Evolutionary conservation across 306 rosid species (phyloP).

Genomic region (Trichosanthes truncata): DNA sequence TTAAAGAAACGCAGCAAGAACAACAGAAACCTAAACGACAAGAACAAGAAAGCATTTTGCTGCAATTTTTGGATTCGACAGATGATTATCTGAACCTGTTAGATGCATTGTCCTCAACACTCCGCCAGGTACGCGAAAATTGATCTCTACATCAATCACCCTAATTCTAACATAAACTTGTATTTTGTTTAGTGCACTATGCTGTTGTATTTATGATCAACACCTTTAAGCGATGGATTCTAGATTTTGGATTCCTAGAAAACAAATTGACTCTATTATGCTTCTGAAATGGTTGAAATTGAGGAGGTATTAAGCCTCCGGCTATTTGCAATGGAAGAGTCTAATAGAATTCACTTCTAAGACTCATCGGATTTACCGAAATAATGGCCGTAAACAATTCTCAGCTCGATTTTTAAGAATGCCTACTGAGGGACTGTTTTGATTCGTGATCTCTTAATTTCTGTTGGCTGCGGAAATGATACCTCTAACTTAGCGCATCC

Average conservation of each 20-base stretch:
- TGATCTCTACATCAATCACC: not conserved
- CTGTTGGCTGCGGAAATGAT: not conserved
- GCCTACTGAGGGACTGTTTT: not conserved
- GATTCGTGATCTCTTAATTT: not conserved
- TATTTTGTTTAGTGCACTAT: not conserved
- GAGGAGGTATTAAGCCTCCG: not conserved
- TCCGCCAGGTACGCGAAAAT: slow-evolving; percentile 43
- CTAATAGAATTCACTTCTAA: not conserved
- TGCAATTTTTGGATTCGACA: slow-evolving; percentile 63
- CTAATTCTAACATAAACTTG: not conserved
- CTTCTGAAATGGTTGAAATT: not conserved
- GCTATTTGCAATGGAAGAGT: not conserved
- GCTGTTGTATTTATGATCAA: not conserved
- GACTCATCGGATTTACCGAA: not conserved
- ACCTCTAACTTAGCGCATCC: not conserved
- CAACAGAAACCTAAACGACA: not conserved
- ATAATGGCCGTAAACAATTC: not conserved
- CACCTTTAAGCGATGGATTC: not conserved
- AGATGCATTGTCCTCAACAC: slow-evolving; percentile 50
- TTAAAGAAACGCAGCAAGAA: not conserved
- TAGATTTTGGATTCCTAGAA: not conserved
- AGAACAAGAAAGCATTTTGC: slow-evolving; percentile 10
- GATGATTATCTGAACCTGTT: slow-evolving; percentile 42
- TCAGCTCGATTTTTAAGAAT: not conserved
- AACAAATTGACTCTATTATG: not conserved